A percentile compares a stretch with the other conserved stretches of the same genome.
Evolutionary conservation across 345 rosid species (phyloP).

Genomic region (Viola odorata): DNA sequence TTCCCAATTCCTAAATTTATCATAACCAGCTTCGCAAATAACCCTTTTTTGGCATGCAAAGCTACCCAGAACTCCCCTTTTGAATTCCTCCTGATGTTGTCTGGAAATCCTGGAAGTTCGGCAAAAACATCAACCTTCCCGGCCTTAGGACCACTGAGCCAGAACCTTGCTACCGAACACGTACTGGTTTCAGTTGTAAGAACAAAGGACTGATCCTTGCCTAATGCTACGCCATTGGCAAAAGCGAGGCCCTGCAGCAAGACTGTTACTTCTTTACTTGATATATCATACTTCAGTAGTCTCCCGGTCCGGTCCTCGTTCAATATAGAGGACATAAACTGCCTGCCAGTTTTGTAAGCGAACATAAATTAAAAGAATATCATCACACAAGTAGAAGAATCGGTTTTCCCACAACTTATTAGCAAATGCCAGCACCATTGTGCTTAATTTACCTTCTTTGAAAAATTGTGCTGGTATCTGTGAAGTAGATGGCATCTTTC

Average conservation of each 20-base stretch:
- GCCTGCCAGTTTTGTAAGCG: conserved; percentile 7
- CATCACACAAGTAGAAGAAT: background rate
- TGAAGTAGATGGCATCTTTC: conserved; percentile 32
- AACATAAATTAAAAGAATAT: background rate
- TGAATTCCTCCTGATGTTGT: conserved; percentile 18
- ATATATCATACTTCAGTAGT: conserved; percentile 19
- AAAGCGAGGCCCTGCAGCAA: conserved; percentile 15
- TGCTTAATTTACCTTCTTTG: conserved; percentile 8
- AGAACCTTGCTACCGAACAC: conserved; percentile 17
- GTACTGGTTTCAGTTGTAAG: conserved; percentile 19
- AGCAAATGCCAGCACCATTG: background rate
- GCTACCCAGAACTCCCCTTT: conserved; percentile 26
- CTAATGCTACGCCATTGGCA: conserved; percentile 25
- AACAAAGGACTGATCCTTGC: conserved; percentile 17
- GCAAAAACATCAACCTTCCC: conserved; percentile 18
- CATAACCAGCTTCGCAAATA: conserved; percentile 32
- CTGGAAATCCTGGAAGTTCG: conserved; percentile 21
- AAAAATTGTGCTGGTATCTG: conserved; percentile 29
- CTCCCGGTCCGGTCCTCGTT: conserved; percentile 18
- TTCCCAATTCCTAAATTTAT: conserved; percentile 37
- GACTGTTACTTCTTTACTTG: conserved; percentile 11
- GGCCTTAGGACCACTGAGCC: conserved; percentile 18
- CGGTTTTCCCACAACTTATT: background rate
- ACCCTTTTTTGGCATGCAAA: conserved; percentile 56
- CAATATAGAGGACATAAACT: conserved; percentile 11